These are phyloP conservation scores for Vigna reflexopilosa DNA, from an alignment of 306 rosid species.

Conservation along the genomic window DNA sequence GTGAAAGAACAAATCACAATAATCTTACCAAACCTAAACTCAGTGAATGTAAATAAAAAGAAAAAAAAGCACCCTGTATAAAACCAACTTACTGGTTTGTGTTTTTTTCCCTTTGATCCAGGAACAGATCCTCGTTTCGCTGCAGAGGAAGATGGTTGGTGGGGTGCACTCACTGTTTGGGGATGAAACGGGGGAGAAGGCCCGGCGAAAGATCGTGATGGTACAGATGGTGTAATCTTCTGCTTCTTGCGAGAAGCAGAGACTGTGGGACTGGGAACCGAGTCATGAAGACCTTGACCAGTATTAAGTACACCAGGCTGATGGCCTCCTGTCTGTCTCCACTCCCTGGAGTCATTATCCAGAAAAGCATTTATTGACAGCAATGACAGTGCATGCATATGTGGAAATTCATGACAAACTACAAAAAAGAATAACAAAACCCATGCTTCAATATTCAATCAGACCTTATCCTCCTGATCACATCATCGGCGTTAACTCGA, in stretches of 20 bases:
- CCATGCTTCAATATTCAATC: slow-evolving; percentile 42
- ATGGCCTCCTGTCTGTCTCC: slow-evolving; percentile 90
- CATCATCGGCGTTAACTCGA: slow-evolving; percentile 91
- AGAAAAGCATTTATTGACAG: slow-evolving; percentile 51
- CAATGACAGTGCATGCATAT: slow-evolving; percentile 18
- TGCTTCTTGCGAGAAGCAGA: slow-evolving; percentile 94
- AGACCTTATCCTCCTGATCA: slow-evolving; percentile 85
- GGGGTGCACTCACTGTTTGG: slow-evolving; percentile 67
- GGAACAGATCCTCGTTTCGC: slow-evolving; percentile 82
- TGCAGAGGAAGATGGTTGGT: slow-evolving; percentile 86
- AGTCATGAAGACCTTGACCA: slow-evolving; percentile 79
- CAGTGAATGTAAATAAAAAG: background rate
- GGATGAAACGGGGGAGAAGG: slow-evolving; percentile 85
- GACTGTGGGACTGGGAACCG: slow-evolving; percentile 81
- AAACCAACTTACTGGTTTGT: slow-evolving; percentile 75
- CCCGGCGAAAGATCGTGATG: slow-evolving; percentile 77
- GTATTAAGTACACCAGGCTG: slow-evolving; percentile 69
- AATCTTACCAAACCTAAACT: slow-evolving; percentile 19
- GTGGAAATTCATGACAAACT: slow-evolving; percentile 37
- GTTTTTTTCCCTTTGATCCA: slow-evolving; percentile 84
- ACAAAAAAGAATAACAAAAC: slow-evolving; percentile 39
- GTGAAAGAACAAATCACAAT: slow-evolving; percentile 36
- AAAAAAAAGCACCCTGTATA: slow-evolving; percentile 23
- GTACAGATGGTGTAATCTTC: slow-evolving; percentile 70
- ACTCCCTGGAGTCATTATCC: slow-evolving; percentile 70